Evolutionary conservation across 1,284 basidiomycete genomes (phyloP).

Genomic region (Trametes versicolor): DNA sequence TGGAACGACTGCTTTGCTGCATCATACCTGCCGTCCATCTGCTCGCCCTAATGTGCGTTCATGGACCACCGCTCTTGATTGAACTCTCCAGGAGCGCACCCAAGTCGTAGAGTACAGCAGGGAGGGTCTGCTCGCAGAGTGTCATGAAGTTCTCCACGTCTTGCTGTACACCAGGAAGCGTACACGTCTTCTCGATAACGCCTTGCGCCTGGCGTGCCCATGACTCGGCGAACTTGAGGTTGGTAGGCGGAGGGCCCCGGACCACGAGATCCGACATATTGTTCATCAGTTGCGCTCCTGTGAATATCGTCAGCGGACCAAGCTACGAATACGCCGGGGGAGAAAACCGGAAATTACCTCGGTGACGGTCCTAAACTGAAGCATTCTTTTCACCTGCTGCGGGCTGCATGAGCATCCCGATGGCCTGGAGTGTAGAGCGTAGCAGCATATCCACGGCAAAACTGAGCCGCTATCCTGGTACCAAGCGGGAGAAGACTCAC

Average conservation of each 20-base stretch:
- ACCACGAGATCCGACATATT: conserved; percentile 70
- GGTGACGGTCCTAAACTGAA: conserved; percentile 63
- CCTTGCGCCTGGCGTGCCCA: conserved; percentile 68
- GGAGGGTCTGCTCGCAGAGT: conserved; percentile 66
- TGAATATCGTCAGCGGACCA: neutral
- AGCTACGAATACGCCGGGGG: neutral
- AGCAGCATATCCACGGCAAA: conserved; percentile 62
- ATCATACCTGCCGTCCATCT: conserved; percentile 62
- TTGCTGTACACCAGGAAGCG: conserved; percentile 27
- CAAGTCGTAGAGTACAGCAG: conserved; percentile 70
- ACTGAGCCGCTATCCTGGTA: neutral
- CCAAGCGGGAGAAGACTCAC: conserved; percentile 52
- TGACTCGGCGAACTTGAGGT: conserved; percentile 63
- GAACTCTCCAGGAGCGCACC: conserved; percentile 57
- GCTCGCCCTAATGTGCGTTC: conserved; percentile 2
- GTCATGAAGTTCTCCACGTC: conserved; percentile 39
- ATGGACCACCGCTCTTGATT: neutral
- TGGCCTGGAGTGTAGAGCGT: conserved; percentile 73
- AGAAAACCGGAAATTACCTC: conserved; percentile 52
- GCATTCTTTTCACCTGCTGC: conserved; percentile 46
- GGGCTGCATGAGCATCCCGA: conserved; percentile 71
- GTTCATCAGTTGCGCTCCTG: conserved; percentile 78
- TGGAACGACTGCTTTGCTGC: conserved; percentile 57
- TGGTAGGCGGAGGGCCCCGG: conserved; percentile 56
- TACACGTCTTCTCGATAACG: conserved; percentile 54